These are phyloP conservation scores for Torrubiellomyces zombiae DNA, from an alignment of 2,329 filamentous ascomycete species.

Conservation along the genomic window DNA sequence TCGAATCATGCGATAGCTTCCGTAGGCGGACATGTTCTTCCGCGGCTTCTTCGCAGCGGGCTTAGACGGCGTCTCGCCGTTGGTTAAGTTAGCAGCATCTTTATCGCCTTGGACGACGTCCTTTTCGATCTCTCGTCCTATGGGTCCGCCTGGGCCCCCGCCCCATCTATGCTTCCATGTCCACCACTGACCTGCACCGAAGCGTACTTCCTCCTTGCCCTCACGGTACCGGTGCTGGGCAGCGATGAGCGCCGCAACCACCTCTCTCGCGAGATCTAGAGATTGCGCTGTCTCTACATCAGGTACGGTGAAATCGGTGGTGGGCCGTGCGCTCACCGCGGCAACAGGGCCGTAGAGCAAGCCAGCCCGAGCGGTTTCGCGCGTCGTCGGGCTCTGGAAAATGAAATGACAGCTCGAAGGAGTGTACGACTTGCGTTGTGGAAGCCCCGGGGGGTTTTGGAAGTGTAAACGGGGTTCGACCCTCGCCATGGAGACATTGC, in stretches of 20 bases:
- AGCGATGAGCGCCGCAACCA: constrained; percentile 42
- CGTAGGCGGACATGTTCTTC: constrained; percentile 41
- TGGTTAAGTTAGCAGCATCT: constrained; percentile 15
- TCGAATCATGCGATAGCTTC: constrained; percentile 45
- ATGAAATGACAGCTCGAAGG: constrained; percentile 42
- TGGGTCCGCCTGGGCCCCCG: constrained; percentile 43
- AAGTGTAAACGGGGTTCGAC: constrained; percentile 43
- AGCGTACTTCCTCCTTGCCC: constrained; percentile 35
- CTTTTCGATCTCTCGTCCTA: constrained; percentile 41
- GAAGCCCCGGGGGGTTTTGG: constrained; percentile 17
- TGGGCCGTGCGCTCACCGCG: constrained; percentile 40
- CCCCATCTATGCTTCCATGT: constrained; percentile 43
- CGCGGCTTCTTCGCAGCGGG: constrained; percentile 29
- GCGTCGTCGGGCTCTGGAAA: constrained; percentile 41
- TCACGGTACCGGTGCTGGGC: constrained; percentile 47
- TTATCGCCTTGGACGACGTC: constrained; percentile 29
- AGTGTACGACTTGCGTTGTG: constrained; percentile 33
- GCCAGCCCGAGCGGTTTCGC: constrained; percentile 41
- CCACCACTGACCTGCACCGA: constrained; percentile 47
- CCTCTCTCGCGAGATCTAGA: constrained; percentile 43
- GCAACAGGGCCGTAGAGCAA: constrained; percentile 45
- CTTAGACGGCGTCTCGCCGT: constrained; percentile 9
- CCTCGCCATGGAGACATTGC: constrained; percentile 39
- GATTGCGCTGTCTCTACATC: constrained; percentile 37
- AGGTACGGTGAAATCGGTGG: constrained; percentile 29